Evolutionary conservation across 2,329 filamentous ascomycete genomes (phyloP).

Genomic region (Didymella pomorum): DNA sequence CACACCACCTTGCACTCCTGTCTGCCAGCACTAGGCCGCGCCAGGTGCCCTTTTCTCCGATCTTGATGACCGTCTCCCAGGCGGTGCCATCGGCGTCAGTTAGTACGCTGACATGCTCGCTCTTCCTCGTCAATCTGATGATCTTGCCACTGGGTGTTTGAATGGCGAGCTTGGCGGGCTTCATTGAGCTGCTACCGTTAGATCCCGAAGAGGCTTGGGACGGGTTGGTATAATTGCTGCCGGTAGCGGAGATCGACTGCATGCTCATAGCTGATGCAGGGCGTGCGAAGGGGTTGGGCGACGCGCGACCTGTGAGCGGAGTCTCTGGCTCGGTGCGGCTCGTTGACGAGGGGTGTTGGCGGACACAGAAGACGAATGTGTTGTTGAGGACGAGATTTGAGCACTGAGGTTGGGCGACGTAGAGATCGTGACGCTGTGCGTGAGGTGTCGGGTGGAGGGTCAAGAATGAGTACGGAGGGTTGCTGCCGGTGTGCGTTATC

Average conservation of each 20-base stretch:
- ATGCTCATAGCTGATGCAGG: constrained; percentile 68
- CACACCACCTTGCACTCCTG: constrained; percentile 84
- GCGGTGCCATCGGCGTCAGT: constrained; percentile 75
- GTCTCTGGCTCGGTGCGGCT: constrained; percentile 46
- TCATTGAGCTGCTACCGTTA: constrained; percentile 66
- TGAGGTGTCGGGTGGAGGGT: constrained; percentile 94
- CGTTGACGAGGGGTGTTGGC: constrained; percentile 81
- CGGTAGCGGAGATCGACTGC: constrained; percentile 62
- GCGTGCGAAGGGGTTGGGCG: constrained; percentile 61
- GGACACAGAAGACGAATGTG: constrained; percentile 95
- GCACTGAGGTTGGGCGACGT: constrained; percentile 96
- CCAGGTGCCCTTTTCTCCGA: constrained; percentile 82
- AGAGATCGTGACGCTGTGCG: constrained; percentile 95
- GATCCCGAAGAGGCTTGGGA: constrained; percentile 66
- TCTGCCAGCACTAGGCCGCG: constrained; percentile 83
- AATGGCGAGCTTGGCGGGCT: constrained; percentile 94
- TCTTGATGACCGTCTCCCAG: constrained; percentile 93
- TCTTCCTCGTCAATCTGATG: constrained; percentile 83
- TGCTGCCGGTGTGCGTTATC: constrained; percentile 87
- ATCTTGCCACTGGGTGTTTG: constrained; percentile 96
- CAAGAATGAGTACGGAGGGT: constrained; percentile 93
- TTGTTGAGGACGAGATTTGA: constrained; percentile 89
- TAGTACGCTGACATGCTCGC: constrained; percentile 65
- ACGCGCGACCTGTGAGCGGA: constrained; percentile 55
- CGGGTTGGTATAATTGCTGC: constrained; percentile 62